Base-by-base conservation (phyloP, 768 basidiomycete genomes). In the Leccinum boreale region DNA sequence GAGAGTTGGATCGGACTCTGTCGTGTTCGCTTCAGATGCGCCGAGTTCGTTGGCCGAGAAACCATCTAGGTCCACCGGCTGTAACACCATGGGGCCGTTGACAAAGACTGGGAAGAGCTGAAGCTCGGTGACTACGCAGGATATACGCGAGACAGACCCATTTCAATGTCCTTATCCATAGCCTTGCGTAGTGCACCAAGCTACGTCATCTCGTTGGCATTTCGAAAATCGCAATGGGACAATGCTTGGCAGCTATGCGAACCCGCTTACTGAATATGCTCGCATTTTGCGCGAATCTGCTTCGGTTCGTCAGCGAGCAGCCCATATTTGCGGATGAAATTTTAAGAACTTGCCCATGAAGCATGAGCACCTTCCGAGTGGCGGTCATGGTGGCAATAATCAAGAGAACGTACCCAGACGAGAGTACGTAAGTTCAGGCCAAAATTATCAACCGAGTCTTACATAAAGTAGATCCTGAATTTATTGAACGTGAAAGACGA, bases 181-280 rank as follows among this genome's bases (percentile, higher is more conserved):
- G 86, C 79, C 70, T 89, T 90, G 52, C 89, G 79, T 26, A 92
- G 74, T 3, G 89, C 89, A 19, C 86, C 87, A 47, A 90, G 74
- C 89, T 92, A 28, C 35, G 47, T 45, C 36, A 24, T 52, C 11
- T 49, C 31, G 44, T 53, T 12, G 24, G 56, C 48, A 57, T 24
- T 29, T 24, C 15, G 23, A 29, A 55, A 33, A 31, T 23, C 7
- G n/a, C 14, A 33, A 50, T n/a, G 47, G 29, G 29, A 48, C 29
- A 11, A 31, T 50, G 59, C 10, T 48, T 29, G 10, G 29, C 23
- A 51, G 28, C 8, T 49, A 51, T 3, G 56, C 82, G 71, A 58
- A 89, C 89, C 65, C 87, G 78, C 75, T 87, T 90, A 70, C 81
- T 86, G 69, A 90, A 87, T 56, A 89, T 81, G 26, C 59, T 74